Evolutionary conservation across 345 rosid species (phyloP).

Genomic region (Sapria himalayana): DNA sequence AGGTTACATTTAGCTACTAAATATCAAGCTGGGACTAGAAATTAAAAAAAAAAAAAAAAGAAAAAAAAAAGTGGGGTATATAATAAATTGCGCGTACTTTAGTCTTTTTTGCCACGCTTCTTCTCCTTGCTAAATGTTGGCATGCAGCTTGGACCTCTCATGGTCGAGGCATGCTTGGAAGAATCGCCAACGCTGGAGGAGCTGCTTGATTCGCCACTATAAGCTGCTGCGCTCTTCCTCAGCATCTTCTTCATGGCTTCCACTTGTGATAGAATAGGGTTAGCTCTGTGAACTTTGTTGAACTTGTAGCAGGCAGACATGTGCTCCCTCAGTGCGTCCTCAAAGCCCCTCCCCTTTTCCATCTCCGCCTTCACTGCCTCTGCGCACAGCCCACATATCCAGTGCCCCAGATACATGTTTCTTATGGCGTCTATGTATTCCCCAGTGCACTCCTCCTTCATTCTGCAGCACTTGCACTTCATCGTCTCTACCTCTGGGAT

Average conservation of each 20-base stretch:
- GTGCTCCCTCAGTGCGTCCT: conserved; percentile 50
- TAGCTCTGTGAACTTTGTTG: conserved; percentile 61
- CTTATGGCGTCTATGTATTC: conserved; percentile 63
- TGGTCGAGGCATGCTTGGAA: conserved; percentile 20
- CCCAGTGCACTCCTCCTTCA: conserved; percentile 70
- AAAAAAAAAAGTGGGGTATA: too few relatives aligned
- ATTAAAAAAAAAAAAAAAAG: neutral
- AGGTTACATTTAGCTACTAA: too few relatives aligned
- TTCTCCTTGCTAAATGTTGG: conserved; percentile 55
- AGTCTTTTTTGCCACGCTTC: too few relatives aligned
- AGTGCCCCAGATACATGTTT: conserved; percentile 42
- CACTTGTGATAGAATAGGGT: conserved; percentile 60
- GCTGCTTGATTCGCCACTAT: conserved; percentile 23
- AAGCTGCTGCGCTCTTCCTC: conserved; percentile 20
- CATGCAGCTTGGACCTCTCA: conserved; percentile 75
- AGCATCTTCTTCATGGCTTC: conserved; percentile 77
- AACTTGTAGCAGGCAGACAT: conserved; percentile 64
- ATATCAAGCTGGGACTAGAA: neutral
- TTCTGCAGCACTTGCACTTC: conserved; percentile 81
- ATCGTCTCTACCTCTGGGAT: conserved; percentile 65
- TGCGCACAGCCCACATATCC: conserved; percentile 73
- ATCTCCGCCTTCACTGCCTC: conserved; percentile 87
- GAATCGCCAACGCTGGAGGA: conserved; percentile 27
- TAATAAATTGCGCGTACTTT: too few relatives aligned
- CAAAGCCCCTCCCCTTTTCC: conserved; percentile 35